These are phyloP conservation scores for Chrysophaeum taylorii DNA, from an alignment of 352 stramenopile species.

Conservation along the genomic window DNA sequence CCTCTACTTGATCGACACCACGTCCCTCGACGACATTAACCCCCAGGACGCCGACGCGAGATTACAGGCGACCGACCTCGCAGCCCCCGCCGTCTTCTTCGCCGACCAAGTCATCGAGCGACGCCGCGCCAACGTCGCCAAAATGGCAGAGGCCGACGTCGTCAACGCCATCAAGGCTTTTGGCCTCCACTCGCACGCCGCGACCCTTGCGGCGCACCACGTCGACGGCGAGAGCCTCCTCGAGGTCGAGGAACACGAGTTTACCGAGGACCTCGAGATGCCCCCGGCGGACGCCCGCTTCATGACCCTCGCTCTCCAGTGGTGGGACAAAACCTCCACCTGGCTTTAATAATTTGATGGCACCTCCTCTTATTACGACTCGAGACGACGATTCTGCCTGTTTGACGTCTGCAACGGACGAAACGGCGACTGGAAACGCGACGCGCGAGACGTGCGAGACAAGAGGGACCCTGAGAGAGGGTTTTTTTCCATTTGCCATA, in stretches of 20 bases:
- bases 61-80: neutral
- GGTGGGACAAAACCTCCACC: neutral
- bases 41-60: neutral
- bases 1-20: neutral
- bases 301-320: neutral
- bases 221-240: slow-evolving; percentile 8
- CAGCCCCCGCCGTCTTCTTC: neutral
- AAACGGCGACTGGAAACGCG: too few relatives aligned
- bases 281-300: neutral
- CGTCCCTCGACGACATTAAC: neutral
- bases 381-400: too few relatives aligned
- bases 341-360: too few relatives aligned
- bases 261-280: slow-evolving; percentile 1
- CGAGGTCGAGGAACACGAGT: neutral
- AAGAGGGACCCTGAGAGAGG: too few relatives aligned
- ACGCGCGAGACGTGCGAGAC: too few relatives aligned
- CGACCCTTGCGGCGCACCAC: neutral
- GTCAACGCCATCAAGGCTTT: neutral
- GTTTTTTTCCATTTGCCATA: too few relatives aligned
- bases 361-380: too few relatives aligned
- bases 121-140: neutral
- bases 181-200: neutral
- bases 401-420: too few relatives aligned
- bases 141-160: neutral
- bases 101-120: neutral